A percentile compares a stretch with the other conserved stretches of the same genome.
Evolutionary conservation across 2,329 filamentous ascomycete species (phyloP).

Genomic region (Paracamarosporium sp.): DNA sequence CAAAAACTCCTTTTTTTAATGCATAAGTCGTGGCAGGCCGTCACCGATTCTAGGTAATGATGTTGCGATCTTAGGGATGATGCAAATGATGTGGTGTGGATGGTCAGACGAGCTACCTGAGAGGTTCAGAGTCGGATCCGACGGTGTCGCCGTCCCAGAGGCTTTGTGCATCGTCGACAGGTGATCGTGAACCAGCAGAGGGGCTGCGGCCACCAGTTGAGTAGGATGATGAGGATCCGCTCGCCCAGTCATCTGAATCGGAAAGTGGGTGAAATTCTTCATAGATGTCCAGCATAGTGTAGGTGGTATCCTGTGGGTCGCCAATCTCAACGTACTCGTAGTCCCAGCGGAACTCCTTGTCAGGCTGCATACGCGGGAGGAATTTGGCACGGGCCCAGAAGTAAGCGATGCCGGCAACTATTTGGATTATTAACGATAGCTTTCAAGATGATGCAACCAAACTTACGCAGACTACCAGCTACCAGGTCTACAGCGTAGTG

Average conservation of each 20-base stretch:
- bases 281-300: constrained; percentile 63
- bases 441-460: neutral
- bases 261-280: constrained; percentile 59
- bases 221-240: constrained; percentile 80
- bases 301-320: constrained; percentile 62
- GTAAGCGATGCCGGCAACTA: constrained; percentile 74
- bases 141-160: constrained; percentile 65
- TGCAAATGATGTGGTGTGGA: constrained; percentile 15
- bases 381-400: constrained; percentile 82
- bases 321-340: constrained; percentile 93
- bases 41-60: constrained; percentile 27
- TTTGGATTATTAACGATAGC: constrained; percentile 31
- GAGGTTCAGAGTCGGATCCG: constrained; percentile 52
- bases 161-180: constrained; percentile 63
- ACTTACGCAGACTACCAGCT: constrained; percentile 72
- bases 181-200: constrained; percentile 53
- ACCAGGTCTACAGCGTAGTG: constrained; percentile 96
- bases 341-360: constrained; percentile 90
- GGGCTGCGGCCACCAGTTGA: constrained; percentile 70
- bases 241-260: constrained; percentile 88
- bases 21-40: constrained; percentile 45
- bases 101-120: constrained; percentile 26
- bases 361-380: constrained; percentile 79
- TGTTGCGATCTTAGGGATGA: constrained; percentile 32
- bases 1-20: constrained; percentile 43